Evolutionary conservation across 2,329 filamentous ascomycete species (phyloP), one percentile per base, ranked within the genome.

Genomic region (Hymenoscyphus repandus): DNA sequence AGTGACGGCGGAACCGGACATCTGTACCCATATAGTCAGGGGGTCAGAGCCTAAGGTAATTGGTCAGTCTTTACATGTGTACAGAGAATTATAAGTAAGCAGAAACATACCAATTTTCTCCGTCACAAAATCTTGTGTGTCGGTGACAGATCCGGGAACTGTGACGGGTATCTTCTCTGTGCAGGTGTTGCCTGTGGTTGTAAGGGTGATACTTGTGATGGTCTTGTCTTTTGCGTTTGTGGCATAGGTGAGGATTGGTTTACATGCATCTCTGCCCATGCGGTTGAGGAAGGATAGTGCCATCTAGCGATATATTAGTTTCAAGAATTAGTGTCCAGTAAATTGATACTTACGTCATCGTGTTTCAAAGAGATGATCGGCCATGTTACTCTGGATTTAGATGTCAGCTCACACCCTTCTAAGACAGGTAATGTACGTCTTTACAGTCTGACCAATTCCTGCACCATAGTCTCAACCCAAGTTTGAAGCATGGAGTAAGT

Each of bases 351-450:
- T 56, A 76, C 68, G 61, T 82, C 75, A 53, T 80, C 74, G 50
- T 82, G 79, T 54, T 77, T 82, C 52, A 77, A 65, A 1, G 76
- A 77, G 15, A 75, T 69, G 20, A 82, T 63, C 1, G 78, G 77
- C 78, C 78, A 81, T 34, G 69, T 76, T 72, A 79, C 47, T 68
- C 55, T 55, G 13, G 5, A 20, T 17, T 30, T 32, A 20, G 17
- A 18, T 17, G 27, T 17, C 37, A 47, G 9, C 27, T 20, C 17
- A 9, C 6, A 17, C 41, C 15, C 11, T 13, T 10, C 11, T 17
- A 12, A 11, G 31, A n/a, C 6, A 11, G 6, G 3, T 17, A 41
- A 33, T 70, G n/a, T n/a, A n/a, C n/a, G n/a, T n/a, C n/a, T n/a
- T 73, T 58, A 53, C 59, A 46, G 51, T 44, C 58, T 47, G 6